A percentile compares a stretch with the other conserved stretches of the same genome.
phyloP scores from a whole-genome alignment of 805 yeast genomes.

The Candida andamanensis region DNA sequence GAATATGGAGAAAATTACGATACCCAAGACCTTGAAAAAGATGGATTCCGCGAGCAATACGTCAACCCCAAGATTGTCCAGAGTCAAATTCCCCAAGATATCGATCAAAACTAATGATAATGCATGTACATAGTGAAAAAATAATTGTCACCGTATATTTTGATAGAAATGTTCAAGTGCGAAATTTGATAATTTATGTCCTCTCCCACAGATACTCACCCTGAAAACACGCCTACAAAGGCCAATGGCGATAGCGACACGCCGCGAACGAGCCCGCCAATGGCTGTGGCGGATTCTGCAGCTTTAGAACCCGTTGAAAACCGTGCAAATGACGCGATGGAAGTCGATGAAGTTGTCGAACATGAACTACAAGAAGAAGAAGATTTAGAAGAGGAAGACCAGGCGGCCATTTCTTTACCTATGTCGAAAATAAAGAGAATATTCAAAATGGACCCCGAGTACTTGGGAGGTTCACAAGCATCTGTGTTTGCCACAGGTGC shows the following conservation, averaged over 20 bases:
- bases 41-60: conserved; percentile 31
- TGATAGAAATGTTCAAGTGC: no score
- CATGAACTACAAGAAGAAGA: conserved; percentile 7
- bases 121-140: conserved; percentile 2
- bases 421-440: conserved; percentile 65
- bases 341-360: conserved; percentile 9
- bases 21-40: conserved; percentile 31
- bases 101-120: conserved; percentile 3
- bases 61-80: conserved; percentile 22
- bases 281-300: conserved; percentile 8
- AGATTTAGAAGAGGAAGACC: conserved; percentile 14
- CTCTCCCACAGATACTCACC: conserved; percentile 2
- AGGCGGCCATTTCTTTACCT: conserved; percentile 43
- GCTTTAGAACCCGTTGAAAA: conserved; percentile 6
- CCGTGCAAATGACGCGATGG: conserved; percentile 9
- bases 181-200: conserved; percentile 3
- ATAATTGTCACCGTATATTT: no score
- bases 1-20: conserved; percentile 59
- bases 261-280: conserved; percentile 20
- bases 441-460: conserved; percentile 72
- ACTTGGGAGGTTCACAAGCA: conserved; percentile 57
- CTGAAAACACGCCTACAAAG: not conserved
- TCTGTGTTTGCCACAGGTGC: conserved; percentile 73
- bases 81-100: conserved; percentile 13
- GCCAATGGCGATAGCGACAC: conserved; percentile 10